Evolutionary conservation across 2,329 filamentous ascomycete genomes (phyloP), one percentile per base, ranked within the genome.

Genomic region (Verticillium albo-atrum): DNA sequence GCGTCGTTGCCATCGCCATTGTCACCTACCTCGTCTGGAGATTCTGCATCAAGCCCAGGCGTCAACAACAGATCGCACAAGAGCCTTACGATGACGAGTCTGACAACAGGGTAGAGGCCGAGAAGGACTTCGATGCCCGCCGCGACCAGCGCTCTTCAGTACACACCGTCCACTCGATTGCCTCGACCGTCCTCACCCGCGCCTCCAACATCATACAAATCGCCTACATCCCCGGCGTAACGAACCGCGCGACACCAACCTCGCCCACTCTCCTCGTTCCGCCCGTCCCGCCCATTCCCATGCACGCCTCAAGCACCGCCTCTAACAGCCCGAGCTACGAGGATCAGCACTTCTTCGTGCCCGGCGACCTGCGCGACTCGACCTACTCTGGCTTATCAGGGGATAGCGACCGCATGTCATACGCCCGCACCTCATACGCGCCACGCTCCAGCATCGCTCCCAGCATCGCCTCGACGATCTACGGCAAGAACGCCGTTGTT

Each of bases 171-270:
- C 85, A 89, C 68, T 98, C 94, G 14, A 92, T 99, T 71, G 95
- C 95, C 17, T 97, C 93, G 10, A 98, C 94, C 27, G 92, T 98
- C 61, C 84, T 97, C 62, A 98, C 95, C 20, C 88, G 95, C 63
- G 95, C 95, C 55, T 98, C 95, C 69, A 99, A 99, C 79, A 94
- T 99, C 72, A 99, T 99, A 68, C 95, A 98, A 77, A 99, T 99
- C 75, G 95, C 95, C 59, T 99, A 98, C 74, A 98, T 99, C 65
- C 95, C 95, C 15, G 95, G 95, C 61, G 93, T 98, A 68, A 97
- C 92, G 62, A 97, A 97, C 77, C 86, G 94, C 66, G 92, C 93
- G 14, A 88, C 89, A 7, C 90, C 91, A 5, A 88, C 89, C n/a
- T 94, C 92, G 1, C 91, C 91, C 3, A 87, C 86, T 42, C 79